Evolutionary conservation across 108 stramenopile genomes (phyloP).

Genomic region (Conticribra weissflogii): DNA sequence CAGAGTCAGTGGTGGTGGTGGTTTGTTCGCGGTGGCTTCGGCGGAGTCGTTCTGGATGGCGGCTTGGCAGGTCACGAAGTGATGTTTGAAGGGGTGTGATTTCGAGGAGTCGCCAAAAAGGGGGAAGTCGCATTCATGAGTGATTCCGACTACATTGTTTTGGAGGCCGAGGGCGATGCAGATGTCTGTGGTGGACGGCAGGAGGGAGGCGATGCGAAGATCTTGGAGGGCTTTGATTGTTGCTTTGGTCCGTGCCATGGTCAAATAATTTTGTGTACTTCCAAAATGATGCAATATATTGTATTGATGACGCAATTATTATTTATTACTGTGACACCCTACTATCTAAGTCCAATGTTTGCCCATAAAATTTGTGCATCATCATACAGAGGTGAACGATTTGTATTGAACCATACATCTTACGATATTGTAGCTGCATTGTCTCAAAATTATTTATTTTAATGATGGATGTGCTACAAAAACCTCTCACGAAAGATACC

Average conservation of each 20-base stretch:
- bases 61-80: constrained; percentile 25
- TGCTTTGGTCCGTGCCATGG: constrained; percentile 1
- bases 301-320: too few relatives aligned
- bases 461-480: neutral
- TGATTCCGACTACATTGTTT: constrained; percentile 68
- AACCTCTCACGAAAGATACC: too few relatives aligned
- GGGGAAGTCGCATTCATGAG: constrained; percentile 71
- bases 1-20: constrained; percentile 19
- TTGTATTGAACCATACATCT: too few relatives aligned
- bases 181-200: constrained; percentile 81
- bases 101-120: constrained; percentile 2
- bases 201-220: constrained; percentile 71
- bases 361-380: too few relatives aligned
- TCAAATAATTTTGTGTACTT: too few relatives aligned
- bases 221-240: constrained; percentile 6
- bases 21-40: constrained; percentile 9
- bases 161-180: constrained; percentile 70
- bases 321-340: too few relatives aligned
- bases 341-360: too few relatives aligned
- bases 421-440: neutral
- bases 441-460: neutral
- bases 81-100: constrained; percentile 38
- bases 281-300: too few relatives aligned
- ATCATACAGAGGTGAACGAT: too few relatives aligned
- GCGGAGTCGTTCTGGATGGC: constrained; percentile 6